phyloP scores from a whole-genome alignment of 176 grass and related monocot species.

The Chloris gayana region DNA sequence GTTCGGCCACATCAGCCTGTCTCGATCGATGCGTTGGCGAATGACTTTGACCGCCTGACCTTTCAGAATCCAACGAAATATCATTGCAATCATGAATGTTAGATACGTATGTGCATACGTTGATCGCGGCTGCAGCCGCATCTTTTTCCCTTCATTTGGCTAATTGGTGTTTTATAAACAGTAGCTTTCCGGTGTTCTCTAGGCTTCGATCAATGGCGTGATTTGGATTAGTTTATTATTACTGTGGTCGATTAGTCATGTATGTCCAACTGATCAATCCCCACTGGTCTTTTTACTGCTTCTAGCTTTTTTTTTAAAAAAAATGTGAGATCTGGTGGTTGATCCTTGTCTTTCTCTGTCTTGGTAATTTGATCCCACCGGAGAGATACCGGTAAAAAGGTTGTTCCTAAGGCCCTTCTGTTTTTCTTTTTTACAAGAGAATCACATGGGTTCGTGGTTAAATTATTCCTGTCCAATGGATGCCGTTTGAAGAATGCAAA shows the following conservation, averaged over 20 bases:
- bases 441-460: conserved; percentile 21
- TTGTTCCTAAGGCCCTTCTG: background rate
- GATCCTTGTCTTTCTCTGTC: conserved; percentile 18
- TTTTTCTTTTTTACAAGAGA: background rate
- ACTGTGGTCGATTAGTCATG: background rate
- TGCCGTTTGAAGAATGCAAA: conserved; percentile 23
- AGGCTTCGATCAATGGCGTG: background rate
- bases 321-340: conserved; percentile 28
- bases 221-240: conserved; percentile 1
- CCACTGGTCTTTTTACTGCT: background rate
- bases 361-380: background rate
- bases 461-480: background rate
- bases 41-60: background rate
- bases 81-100: background rate
- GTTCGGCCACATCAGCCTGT: background rate
- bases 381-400: background rate
- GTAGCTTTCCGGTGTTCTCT: background rate
- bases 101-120: background rate
- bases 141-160: background rate
- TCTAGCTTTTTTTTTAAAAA: background rate
- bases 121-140: background rate
- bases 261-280: conserved; percentile 16
- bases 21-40: conserved; percentile 1
- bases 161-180: background rate
- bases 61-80: conserved; percentile 5